A percentile compares a stretch with the other conserved stretches of the same genome.
Conservation (phyloP, 2,329 filamentous ascomycete species). For the Metarhizium brunneum region DNA sequence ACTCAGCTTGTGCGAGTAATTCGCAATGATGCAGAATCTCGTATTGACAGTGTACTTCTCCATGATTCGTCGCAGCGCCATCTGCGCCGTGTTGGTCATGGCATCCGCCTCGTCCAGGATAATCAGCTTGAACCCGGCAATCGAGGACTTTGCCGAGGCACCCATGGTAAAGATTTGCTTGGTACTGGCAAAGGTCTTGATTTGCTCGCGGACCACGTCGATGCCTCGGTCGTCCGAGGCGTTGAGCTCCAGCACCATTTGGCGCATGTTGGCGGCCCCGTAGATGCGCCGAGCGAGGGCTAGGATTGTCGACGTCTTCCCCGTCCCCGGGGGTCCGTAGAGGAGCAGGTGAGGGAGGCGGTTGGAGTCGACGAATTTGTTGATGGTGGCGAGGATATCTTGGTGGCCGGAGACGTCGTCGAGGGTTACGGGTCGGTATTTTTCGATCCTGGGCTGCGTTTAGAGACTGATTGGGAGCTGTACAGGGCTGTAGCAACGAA, state of each 20-base stretch:
- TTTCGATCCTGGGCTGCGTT: slow-evolving; percentile 65
- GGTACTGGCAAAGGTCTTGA: slow-evolving; percentile 97
- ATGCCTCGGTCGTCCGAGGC: slow-evolving; percentile 96
- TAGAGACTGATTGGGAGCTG: background rate
- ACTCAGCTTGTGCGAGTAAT: slow-evolving; percentile 96
- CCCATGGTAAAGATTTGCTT: slow-evolving; percentile 85
- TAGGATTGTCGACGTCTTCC: slow-evolving; percentile 94
- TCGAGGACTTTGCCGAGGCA: slow-evolving; percentile 34
- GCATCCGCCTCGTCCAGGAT: slow-evolving; percentile 98
- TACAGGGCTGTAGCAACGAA: slow-evolving; percentile 26
- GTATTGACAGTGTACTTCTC: slow-evolving; percentile 99
- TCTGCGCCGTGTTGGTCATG: slow-evolving; percentile 98
- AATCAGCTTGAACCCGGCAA: slow-evolving; percentile 87
- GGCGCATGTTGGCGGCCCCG: slow-evolving; percentile 81
- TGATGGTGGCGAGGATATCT: slow-evolving; percentile 94
- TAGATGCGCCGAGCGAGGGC: slow-evolving; percentile 92
- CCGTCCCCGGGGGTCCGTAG: slow-evolving; percentile 92
- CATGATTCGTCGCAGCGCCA: slow-evolving; percentile 95
- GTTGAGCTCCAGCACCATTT: slow-evolving; percentile 98
- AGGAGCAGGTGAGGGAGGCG: slow-evolving; percentile 90
- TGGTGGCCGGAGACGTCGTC: slow-evolving; percentile 93
- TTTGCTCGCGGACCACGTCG: slow-evolving; percentile 95
- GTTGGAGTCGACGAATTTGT: slow-evolving; percentile 93
- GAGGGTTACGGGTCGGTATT: slow-evolving; percentile 83
- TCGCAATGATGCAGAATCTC: slow-evolving; percentile 95